Evolutionary conservation across 768 basidiomycete species (phyloP).

Genomic region (Mycena chlorophos): DNA sequence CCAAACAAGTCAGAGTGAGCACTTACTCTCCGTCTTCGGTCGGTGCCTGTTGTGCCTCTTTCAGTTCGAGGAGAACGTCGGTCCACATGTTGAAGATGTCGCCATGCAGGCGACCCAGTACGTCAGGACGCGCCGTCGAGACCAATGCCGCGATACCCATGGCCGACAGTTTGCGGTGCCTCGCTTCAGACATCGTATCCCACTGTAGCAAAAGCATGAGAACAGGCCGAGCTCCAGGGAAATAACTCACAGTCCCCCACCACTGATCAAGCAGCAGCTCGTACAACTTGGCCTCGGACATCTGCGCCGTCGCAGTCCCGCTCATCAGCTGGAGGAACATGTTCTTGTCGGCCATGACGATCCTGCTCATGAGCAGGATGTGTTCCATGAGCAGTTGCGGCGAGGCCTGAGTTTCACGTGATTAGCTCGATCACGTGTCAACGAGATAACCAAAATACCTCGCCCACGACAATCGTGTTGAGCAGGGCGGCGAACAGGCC

Average conservation of each 20-base stretch:
- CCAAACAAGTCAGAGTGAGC: conserved; percentile 26
- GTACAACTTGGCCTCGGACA: conserved; percentile 57
- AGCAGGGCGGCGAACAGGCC: conserved; percentile 70
- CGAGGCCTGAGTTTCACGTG: conserved; percentile 32
- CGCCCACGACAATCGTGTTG: conserved; percentile 60
- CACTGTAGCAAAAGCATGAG: conserved; percentile 50
- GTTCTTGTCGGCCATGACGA: conserved; percentile 62
- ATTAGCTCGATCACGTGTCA: neutral
- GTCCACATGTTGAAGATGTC: conserved; percentile 88
- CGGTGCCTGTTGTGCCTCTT: conserved; percentile 55
- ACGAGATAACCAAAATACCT: conserved; percentile 47
- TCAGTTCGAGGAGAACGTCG: conserved; percentile 85
- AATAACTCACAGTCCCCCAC: conserved; percentile 69
- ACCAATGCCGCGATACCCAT: conserved; percentile 80
- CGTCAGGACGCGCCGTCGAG: conserved; percentile 70
- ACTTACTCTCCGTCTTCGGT: conserved; percentile 37
- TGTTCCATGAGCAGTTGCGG: conserved; percentile 61
- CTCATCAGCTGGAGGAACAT: conserved; percentile 73
- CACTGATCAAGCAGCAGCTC: conserved; percentile 75
- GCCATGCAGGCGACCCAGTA: conserved; percentile 66
- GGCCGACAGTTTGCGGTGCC: conserved; percentile 79
- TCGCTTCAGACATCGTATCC: conserved; percentile 86
- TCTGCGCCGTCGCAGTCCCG: conserved; percentile 52
- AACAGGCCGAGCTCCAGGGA: neutral
- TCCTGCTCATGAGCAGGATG: conserved; percentile 73